Evolutionary conservation across 768 basidiomycete genomes (phyloP).

Genomic region (Kwoniella pini): DNA sequence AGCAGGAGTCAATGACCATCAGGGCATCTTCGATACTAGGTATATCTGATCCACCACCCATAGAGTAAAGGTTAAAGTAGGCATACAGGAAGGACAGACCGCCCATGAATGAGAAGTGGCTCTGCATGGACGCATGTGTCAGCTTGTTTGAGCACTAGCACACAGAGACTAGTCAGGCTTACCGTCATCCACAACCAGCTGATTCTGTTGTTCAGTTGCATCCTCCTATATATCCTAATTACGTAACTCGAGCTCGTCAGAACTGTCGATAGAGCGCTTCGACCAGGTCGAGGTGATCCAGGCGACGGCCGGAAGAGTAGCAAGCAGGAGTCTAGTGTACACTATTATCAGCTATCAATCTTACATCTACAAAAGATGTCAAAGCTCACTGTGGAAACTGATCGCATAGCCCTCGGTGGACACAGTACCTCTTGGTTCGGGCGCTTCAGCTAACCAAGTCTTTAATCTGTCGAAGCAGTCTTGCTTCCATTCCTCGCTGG

Average conservation of each 20-base stretch:
- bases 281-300: slow-evolving; percentile 52
- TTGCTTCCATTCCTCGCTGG: slow-evolving; percentile 51
- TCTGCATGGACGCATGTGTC: slow-evolving; percentile 27
- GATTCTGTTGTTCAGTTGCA: slow-evolving; percentile 55
- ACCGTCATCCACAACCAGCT: slow-evolving; percentile 55
- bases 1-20: slow-evolving; percentile 54
- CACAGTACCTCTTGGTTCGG: slow-evolving; percentile 51
- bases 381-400: slow-evolving; percentile 55
- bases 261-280: slow-evolving; percentile 52
- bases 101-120: slow-evolving; percentile 54
- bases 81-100: slow-evolving; percentile 55
- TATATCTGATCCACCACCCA: slow-evolving; percentile 50
- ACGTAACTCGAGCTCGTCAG: slow-evolving; percentile 55
- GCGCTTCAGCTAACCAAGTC: slow-evolving; percentile 51
- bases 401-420: slow-evolving; percentile 55
- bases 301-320: slow-evolving; percentile 55
- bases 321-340: slow-evolving; percentile 48
- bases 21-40: slow-evolving; percentile 52
- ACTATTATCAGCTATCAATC: background rate
- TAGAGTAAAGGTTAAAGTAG: slow-evolving; percentile 53
- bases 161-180: slow-evolving; percentile 13
- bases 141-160: background rate
- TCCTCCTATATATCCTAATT: slow-evolving; percentile 53
- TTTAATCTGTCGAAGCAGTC: slow-evolving; percentile 52
- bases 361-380: background rate